Base-by-base conservation (phyloP, 495 filamentous ascomycete species). In the Pseudevernia furfuracea region DNA sequence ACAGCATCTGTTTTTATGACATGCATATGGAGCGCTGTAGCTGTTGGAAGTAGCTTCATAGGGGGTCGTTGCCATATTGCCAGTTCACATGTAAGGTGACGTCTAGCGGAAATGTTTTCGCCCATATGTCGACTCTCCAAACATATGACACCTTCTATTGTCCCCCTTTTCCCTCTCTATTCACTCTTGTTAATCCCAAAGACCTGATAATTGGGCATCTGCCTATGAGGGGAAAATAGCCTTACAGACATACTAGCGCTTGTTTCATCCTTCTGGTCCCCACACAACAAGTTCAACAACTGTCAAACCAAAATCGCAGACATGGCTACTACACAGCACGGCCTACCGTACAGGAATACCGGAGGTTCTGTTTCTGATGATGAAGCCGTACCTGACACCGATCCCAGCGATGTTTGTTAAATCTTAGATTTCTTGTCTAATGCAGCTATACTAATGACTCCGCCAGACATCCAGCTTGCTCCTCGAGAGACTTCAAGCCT, bases 401-500 rank as follows among this genome's bases (percentile, higher is more conserved):
- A 95, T 72, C 89, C 89, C 71, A 91, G 80, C 73, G 84, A 88
- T 77, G 88, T 92, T 70, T 71, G 82, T 78, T 52, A 25, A 19
- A 39, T 15, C 19, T 57, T 53, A 61, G 66, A 66, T 63, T 4
- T 36, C n/a, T 15, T 32, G 1, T 9, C 7, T 53, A 2, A 28
- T 19, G 4, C n/a, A 14, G 17, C 32, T 12, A 14, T 3, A 21
- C 60, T 62, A 39, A 62, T 32, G 21, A 21, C 7, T 30, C 9
- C 23, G 46, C 6, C 65, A 93, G 83, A 88, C 88, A 17, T 85
- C 88, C 48, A 86, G 82, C 61, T 80, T 97, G 32, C 85, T 98
- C 59, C 77, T 87, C 25, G 88, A 97, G 76, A 86, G 94, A 62
- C 81, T 97, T 61, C 85, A 86, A 67, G 95, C 95, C 41, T 98